Evolutionary conservation across 306 rosid species (phyloP), one percentile per base, ranked within the genome.

Genomic region (Lathyrus aphaca): DNA sequence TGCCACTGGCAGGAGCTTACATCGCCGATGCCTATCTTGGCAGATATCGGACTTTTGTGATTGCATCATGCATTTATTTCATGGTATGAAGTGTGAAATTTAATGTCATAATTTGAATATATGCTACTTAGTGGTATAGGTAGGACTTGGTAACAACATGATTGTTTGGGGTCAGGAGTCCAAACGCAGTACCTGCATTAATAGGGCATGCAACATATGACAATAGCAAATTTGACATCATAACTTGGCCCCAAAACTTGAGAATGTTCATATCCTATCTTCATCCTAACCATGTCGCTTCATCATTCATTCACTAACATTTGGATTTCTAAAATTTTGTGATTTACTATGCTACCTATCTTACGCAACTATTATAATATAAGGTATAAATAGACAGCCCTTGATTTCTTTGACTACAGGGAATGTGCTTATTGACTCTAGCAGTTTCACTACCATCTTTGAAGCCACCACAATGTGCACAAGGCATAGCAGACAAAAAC

Each of bases 11-110:
- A 2, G 90, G 95, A 10, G 95, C 96, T 66, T 86, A 79, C 72
- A 76, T 92, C 11, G 96, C 96, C 0, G 95, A 89, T 64, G 78
- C 96, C 7, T 48, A 56, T 65, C 81, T 91, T 44, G 96, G 97
- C 69, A 75, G 92, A 38, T 91, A 85, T 58, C 46, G 81, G 84
- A 89, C 96, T 78, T 89, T 87, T 66, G 60, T 86, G 17, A 15
- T 69, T 45, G 75, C 97, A 1, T 86, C 92, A 0, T 68, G 56
- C 72, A 87, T 89, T 60, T 87, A 89, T 79, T 68, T 89, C 54
- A 0, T 64, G 86, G 97, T 89, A 89, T 40, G 74, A 68, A 73
- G 11, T 15, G 12, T 29, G 21, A 51, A 1, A 23, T 59, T 66
- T 15, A 74, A 15, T 58, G 40, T 75, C 62, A 29, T 16, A 37